A percentile compares a stretch with the other conserved stretches of the same genome.
Evolutionary conservation across 2,329 filamentous ascomycete species (phyloP).

Genomic region (Orbilia ellipsospora): DNA sequence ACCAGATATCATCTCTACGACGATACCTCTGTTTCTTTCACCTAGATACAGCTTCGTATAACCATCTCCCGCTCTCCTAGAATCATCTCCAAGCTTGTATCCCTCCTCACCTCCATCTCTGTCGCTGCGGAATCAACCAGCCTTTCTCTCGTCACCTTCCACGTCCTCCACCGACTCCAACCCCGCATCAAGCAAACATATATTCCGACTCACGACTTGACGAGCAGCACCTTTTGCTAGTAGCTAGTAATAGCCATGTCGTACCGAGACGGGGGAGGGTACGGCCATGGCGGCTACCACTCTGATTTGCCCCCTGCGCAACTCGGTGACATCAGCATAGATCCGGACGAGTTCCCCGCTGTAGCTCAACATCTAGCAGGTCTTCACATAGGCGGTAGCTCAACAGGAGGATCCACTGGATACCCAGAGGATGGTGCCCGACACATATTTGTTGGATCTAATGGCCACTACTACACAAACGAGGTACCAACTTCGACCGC

Average conservation of each 20-base stretch:
- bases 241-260: constrained; percentile 33
- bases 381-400: constrained; percentile 24
- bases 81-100: not conserved
- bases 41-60: constrained; percentile 2
- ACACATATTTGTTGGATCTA: constrained; percentile 33
- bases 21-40: not conserved
- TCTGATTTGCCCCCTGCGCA: constrained; percentile 49
- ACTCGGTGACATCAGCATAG: constrained; percentile 38
- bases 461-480: constrained; percentile 32
- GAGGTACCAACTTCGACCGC: constrained; percentile 34
- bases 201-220: constrained; percentile 8
- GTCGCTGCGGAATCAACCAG: not conserved
- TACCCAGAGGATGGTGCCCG: constrained; percentile 47
- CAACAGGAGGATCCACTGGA: constrained; percentile 35
- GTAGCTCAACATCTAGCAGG: constrained; percentile 46
- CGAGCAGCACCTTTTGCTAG: constrained; percentile 15
- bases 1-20: constrained; percentile 5
- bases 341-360: constrained; percentile 49
- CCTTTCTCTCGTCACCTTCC: constrained; percentile 1
- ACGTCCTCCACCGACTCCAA: constrained; percentile 3
- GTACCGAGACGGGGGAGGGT: constrained; percentile 52
- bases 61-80: constrained; percentile 4
- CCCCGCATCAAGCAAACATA: constrained; percentile 25
- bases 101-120: not conserved
- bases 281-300: constrained; percentile 50